These are phyloP conservation scores for Blastosporella zonata DNA, from an alignment of 1,284 basidiomycete species.

Conservation along the genomic window DNA sequence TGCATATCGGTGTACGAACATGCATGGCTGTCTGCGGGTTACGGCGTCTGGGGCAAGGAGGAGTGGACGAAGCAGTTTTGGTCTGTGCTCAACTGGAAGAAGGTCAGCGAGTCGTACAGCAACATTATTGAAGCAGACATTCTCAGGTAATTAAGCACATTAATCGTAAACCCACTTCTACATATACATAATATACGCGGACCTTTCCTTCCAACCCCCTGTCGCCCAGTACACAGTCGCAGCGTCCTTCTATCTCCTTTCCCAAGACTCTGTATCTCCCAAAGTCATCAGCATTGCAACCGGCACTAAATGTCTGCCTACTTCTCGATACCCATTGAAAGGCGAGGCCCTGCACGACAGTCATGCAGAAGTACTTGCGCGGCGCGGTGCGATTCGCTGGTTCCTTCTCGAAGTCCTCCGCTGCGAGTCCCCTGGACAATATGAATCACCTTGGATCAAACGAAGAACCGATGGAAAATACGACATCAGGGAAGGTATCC, in stretches of 20 bases:
- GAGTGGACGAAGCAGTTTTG: constrained; percentile 90
- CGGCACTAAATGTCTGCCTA: constrained; percentile 86
- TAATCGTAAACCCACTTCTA: background rate
- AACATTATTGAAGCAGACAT: background rate
- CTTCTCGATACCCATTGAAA: constrained; percentile 52
- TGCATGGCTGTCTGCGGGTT: constrained; percentile 85
- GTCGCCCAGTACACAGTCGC: constrained; percentile 55
- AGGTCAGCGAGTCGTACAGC: constrained; percentile 43
- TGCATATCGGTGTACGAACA: constrained; percentile 90
- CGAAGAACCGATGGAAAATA: constrained; percentile 40
- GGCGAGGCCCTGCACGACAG: constrained; percentile 88
- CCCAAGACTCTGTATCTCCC: constrained; percentile 14
- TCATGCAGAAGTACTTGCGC: constrained; percentile 88
- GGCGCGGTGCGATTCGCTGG: constrained; percentile 81
- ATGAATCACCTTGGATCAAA: constrained; percentile 46
- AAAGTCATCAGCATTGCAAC: constrained; percentile 75
- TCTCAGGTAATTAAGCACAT: background rate
- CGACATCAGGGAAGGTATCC: constrained; percentile 46
- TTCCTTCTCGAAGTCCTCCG: constrained; percentile 66
- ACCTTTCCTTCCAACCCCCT: constrained; percentile 45
- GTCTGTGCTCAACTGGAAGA: constrained; percentile 84
- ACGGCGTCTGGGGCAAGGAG: constrained; percentile 94
- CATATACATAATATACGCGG: background rate
- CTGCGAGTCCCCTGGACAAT: constrained; percentile 18
- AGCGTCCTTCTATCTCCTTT: constrained; percentile 54